A percentile compares a stretch with the other conserved stretches of the same genome.
phyloP scores from a whole-genome alignment of 2,329 filamentous ascomycete species.

The Phyllosticta citrichinensis region DNA sequence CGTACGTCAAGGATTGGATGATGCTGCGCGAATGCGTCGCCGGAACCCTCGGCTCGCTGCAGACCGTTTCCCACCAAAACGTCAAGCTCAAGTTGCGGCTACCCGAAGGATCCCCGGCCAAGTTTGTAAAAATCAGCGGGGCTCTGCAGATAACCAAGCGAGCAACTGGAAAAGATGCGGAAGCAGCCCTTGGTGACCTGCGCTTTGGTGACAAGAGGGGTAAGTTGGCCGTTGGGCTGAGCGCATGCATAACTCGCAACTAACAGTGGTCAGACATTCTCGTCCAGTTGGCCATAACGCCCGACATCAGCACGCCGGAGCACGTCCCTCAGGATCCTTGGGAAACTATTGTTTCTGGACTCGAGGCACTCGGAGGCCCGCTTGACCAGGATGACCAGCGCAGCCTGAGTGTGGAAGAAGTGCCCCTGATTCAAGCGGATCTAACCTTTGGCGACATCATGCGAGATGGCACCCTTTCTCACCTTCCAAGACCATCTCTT shows the following conservation, averaged over 20 bases:
- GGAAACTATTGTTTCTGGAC: slow-evolving; percentile 91
- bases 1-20: slow-evolving; percentile 99
- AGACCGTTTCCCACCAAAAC: slow-evolving; percentile 95
- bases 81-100: slow-evolving; percentile 90
- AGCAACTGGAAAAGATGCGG: slow-evolving; percentile 86
- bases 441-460: slow-evolving; percentile 89
- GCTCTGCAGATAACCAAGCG: slow-evolving; percentile 94
- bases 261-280: slow-evolving; percentile 57
- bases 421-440: slow-evolving; percentile 90
- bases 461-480: slow-evolving; percentile 73
- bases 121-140: slow-evolving; percentile 97
- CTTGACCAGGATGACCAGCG: slow-evolving; percentile 79
- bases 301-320: slow-evolving; percentile 74
- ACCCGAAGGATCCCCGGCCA: slow-evolving; percentile 91
- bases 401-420: slow-evolving; percentile 78
- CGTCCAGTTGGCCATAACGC: slow-evolving; percentile 84
- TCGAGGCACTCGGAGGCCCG: slow-evolving; percentile 85
- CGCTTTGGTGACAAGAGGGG: slow-evolving; percentile 85
- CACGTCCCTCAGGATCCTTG: slow-evolving; percentile 86
- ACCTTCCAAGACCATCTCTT: slow-evolving; percentile 80
- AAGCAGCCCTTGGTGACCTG: slow-evolving; percentile 83
- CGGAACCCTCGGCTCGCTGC: slow-evolving; percentile 82
- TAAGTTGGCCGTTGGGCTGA: slow-evolving; percentile 18
- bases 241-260: slow-evolving; percentile 11
- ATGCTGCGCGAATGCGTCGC: slow-evolving; percentile 96